Evolutionary conservation across 371 early-diverging fungal genomes (phyloP).

Genomic region (Mucor velutinosus): DNA sequence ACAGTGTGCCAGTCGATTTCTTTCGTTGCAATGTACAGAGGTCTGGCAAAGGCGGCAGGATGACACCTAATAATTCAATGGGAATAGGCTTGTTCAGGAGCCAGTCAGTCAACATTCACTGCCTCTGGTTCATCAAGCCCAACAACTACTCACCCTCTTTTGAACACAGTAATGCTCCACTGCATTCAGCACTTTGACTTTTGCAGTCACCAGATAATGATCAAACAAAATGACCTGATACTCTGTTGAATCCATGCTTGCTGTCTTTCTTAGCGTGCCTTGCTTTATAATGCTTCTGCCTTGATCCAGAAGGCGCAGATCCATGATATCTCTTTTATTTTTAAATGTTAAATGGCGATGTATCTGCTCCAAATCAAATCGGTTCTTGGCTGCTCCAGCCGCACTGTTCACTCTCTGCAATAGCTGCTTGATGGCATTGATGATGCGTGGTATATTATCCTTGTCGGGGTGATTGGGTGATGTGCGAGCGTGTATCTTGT

Average conservation of each 20-base stretch:
- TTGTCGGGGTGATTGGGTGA: slow-evolving; percentile 25
- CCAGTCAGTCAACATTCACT: no score
- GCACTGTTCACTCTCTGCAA: slow-evolving; percentile 79
- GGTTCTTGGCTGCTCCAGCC: slow-evolving; percentile 85
- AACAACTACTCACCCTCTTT: slow-evolving; percentile 27
- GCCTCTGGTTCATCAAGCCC: no score
- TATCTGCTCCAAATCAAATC: slow-evolving; percentile 59
- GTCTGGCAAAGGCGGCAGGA: slow-evolving; percentile 44
- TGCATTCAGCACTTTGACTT: slow-evolving; percentile 31
- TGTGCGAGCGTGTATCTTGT: slow-evolving; percentile 13
- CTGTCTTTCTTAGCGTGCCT: slow-evolving; percentile 45
- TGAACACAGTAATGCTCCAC: slow-evolving; percentile 36
- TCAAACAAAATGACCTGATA: slow-evolving; percentile 59
- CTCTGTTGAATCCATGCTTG: slow-evolving; percentile 57
- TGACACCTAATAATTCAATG: slow-evolving; percentile 68
- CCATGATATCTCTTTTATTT: slow-evolving; percentile 19
- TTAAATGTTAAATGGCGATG: slow-evolving; percentile 31
- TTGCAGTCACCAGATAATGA: slow-evolving; percentile 45
- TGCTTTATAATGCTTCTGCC: slow-evolving; percentile 41
- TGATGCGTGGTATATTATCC: slow-evolving; percentile 58
- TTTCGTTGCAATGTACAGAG: slow-evolving; percentile 18
- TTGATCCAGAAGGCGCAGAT: slow-evolving; percentile 31
- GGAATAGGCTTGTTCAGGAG: slow-evolving; percentile 67
- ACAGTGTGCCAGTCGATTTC: slow-evolving; percentile 9
- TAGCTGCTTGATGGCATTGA: slow-evolving; percentile 66